Evolutionary conservation across 208 protist species (phyloP).

Genomic region (Herpetomonas tarakana): DNA sequence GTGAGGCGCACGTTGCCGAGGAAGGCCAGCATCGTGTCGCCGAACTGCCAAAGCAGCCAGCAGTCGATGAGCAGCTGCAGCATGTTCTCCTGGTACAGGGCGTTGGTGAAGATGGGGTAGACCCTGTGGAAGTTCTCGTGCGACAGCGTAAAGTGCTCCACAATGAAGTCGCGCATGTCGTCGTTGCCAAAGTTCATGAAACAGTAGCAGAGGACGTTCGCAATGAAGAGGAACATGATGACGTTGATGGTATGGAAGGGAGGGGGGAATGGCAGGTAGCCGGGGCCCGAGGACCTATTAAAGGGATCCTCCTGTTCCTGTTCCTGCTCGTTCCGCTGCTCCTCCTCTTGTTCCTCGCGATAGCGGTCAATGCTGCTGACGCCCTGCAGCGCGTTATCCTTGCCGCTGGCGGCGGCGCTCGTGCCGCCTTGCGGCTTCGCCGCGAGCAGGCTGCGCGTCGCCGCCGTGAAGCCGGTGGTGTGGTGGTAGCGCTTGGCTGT

Average conservation of each 20-base stretch:
- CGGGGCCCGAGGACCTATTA: slow-evolving; percentile 34
- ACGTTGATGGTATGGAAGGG: slow-evolving; percentile 90
- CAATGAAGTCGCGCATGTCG: slow-evolving; percentile 77
- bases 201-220: slow-evolving; percentile 75
- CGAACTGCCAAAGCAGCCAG: slow-evolving; percentile 84
- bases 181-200: slow-evolving; percentile 79
- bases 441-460: slow-evolving; percentile 4
- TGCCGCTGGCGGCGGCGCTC: background rate
- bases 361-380: slow-evolving; percentile 46
- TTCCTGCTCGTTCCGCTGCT: slow-evolving; percentile 29
- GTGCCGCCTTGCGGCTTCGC: slow-evolving; percentile 8
- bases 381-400: slow-evolving; percentile 40
- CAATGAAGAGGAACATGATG: slow-evolving; percentile 77
- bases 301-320: slow-evolving; percentile 64
- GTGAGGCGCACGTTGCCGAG: slow-evolving; percentile 79
- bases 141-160: slow-evolving; percentile 87
- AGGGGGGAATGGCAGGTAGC: slow-evolving; percentile 80
- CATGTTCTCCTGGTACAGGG: slow-evolving; percentile 86
- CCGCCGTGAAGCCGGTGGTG: slow-evolving; percentile 5
- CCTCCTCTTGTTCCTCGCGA: slow-evolving; percentile 56
- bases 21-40: slow-evolving; percentile 83
- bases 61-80: slow-evolving; percentile 85
- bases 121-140: slow-evolving; percentile 74
- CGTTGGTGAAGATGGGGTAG: slow-evolving; percentile 87
- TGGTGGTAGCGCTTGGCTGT: slow-evolving; percentile 4